Percentiles rank a stretch among this genome's conserved stretches.
Conservation (phyloP, 164 flowering plant genomes). For the Berberis thunbergii region DNA sequence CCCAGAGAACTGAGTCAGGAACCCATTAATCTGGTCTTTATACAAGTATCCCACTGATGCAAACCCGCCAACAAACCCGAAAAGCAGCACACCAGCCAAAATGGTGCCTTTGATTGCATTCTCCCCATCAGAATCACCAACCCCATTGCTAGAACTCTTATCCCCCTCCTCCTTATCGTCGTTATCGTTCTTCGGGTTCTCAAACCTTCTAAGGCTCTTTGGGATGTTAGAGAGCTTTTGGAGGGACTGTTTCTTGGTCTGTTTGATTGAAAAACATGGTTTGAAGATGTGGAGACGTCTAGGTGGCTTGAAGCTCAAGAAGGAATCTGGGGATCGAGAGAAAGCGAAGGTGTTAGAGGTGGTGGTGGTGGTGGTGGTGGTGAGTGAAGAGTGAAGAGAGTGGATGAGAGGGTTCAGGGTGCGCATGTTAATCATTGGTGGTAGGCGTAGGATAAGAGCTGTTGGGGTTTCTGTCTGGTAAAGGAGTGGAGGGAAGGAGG, state of each 20-base stretch:
- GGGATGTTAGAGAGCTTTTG: slow-evolving; percentile 40
- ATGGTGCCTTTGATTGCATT: slow-evolving; percentile 71
- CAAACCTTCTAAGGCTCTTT: slow-evolving; percentile 39
- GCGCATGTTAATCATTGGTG: slow-evolving; percentile 33
- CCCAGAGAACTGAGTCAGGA: slow-evolving; percentile 68
- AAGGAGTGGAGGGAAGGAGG: too few species aligned
- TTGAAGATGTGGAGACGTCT: slow-evolving; percentile 14
- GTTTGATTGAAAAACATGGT: slow-evolving; percentile 44
- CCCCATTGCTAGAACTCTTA: too few species aligned
- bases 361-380: neutral
- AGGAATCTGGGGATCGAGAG: too few species aligned
- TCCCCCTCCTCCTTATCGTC: slow-evolving; percentile 5
- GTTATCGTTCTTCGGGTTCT: slow-evolving; percentile 9
- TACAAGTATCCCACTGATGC: slow-evolving; percentile 69
- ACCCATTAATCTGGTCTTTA: slow-evolving; percentile 76
- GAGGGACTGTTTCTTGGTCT: slow-evolving; percentile 61
- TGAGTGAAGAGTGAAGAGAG: too few species aligned
- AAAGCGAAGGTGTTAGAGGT: neutral
- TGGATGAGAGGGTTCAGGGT: neutral
- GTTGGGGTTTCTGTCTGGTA: neutral
- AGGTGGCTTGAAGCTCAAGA: slow-evolving; percentile 10
- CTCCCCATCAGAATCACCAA: slow-evolving; percentile 13
- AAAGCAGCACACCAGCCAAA: slow-evolving; percentile 79
- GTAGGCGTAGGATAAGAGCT: slow-evolving; percentile 19
- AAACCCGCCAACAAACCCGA: slow-evolving; percentile 88